These are phyloP conservation scores for Boletus pseudo-olivaceus DNA, from an alignment of 768 basidiomycete genomes.

Conservation along the genomic window DNA sequence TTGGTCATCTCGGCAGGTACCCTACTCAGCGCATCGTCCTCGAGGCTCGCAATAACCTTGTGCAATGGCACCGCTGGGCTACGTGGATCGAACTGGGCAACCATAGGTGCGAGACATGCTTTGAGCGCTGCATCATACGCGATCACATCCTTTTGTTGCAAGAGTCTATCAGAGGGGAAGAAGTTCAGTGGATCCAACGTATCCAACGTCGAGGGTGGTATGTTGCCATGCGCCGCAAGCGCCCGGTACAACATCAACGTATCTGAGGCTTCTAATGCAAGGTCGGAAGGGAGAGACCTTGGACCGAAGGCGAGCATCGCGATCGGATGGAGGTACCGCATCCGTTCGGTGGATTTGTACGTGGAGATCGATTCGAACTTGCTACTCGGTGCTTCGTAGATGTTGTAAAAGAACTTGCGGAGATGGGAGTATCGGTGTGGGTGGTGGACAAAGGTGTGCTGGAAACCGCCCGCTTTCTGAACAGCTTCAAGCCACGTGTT, in stretches of 20 bases:
- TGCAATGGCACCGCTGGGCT: conserved; percentile 33
- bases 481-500: conserved; percentile 63
- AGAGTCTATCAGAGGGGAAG: conserved; percentile 39
- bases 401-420: conserved; percentile 59
- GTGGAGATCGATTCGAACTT: conserved; percentile 37
- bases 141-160: conserved; percentile 61
- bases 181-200: conserved; percentile 42
- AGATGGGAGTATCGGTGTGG: conserved; percentile 72
- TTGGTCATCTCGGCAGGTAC: conserved; percentile 28
- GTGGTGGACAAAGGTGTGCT: conserved; percentile 59
- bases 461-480: conserved; percentile 54
- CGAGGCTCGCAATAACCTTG: conserved; percentile 38
- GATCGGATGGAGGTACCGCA: conserved; percentile 63
- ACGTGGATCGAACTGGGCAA: conserved; percentile 36
- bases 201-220: conserved; percentile 20
- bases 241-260: conserved; percentile 50
- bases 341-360: conserved; percentile 37
- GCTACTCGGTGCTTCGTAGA: conserved; percentile 18
- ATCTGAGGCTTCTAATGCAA: conserved; percentile 61
- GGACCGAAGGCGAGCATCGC: conserved; percentile 53
- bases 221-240: conserved; percentile 29
- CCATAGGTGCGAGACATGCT: conserved; percentile 35
- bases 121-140: conserved; percentile 56
- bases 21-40: conserved; percentile 34
- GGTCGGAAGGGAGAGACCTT: conserved; percentile 52